Evolutionary conservation across 345 rosid genomes (phyloP).

Genomic region (Arabis hirsuta): DNA sequence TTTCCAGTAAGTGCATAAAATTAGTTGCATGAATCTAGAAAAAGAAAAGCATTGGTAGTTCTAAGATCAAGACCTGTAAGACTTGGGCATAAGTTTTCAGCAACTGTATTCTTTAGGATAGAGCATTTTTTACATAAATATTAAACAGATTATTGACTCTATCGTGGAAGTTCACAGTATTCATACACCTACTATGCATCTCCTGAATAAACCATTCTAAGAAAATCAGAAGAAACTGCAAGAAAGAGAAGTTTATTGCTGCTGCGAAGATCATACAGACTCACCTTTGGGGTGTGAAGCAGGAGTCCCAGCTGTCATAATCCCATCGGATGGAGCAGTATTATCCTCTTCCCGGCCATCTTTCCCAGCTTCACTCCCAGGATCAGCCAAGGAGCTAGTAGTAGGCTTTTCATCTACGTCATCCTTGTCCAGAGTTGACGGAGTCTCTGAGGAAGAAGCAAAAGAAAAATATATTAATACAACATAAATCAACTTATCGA

Average conservation of each 20-base stretch:
- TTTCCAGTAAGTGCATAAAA: slow-evolving; percentile 15
- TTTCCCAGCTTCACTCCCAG: slow-evolving; percentile 32
- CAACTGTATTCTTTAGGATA: not conserved
- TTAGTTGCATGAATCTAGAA: slow-evolving; percentile 17
- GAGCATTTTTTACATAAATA: not conserved
- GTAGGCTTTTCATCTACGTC: slow-evolving; percentile 14
- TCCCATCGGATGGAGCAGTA: slow-evolving; percentile 22
- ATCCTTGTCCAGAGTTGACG: slow-evolving; percentile 20
- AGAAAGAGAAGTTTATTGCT: slow-evolving; percentile 9
- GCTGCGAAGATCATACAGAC: slow-evolving; percentile 19
- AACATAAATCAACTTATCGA: slow-evolving; percentile 17
- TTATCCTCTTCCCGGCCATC: slow-evolving; percentile 33
- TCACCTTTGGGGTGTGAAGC: slow-evolving; percentile 33
- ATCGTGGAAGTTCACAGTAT: slow-evolving; percentile 5
- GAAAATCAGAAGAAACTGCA: slow-evolving; percentile 13
- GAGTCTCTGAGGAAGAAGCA: slow-evolving; percentile 30
- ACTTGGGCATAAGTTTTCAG: slow-evolving; percentile 20
- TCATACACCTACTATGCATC: not conserved
- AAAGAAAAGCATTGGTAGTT: not conserved
- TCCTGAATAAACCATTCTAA: slow-evolving; percentile 2
- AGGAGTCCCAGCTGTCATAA: slow-evolving; percentile 32
- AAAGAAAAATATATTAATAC: slow-evolving; percentile 1
- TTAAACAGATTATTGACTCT: slow-evolving; percentile 1
- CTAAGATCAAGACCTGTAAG: slow-evolving; percentile 15
- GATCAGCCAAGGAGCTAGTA: slow-evolving; percentile 33